These are phyloP conservation scores for Hibiscus mutabilis DNA, from an alignment of 345 rosid genomes.

Conservation along the genomic window DNA sequence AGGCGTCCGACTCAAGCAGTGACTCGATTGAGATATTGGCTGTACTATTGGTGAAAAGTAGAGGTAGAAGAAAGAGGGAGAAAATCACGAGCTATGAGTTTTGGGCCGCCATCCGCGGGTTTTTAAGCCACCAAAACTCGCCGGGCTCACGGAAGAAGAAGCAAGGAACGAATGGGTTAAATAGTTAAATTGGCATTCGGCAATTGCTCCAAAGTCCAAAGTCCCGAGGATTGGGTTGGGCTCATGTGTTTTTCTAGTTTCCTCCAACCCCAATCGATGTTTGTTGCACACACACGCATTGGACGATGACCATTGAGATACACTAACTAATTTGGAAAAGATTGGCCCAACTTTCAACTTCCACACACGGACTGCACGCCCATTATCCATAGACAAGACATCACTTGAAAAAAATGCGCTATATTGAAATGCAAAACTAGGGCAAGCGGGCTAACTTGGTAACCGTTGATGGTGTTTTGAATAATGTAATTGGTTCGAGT, in stretches of 20 bases:
- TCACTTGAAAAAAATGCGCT: no score
- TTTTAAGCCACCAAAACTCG: neutral
- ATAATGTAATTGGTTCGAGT: no score
- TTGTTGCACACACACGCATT: no score
- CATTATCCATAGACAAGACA: no score
- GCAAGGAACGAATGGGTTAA: neutral
- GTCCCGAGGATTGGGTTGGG: neutral
- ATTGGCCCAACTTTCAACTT: neutral
- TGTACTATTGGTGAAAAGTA: neutral
- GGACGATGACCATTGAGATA: neutral
- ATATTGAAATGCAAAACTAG: no score
- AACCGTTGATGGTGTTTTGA: no score
- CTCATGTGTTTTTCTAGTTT: no score
- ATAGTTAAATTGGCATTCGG: neutral
- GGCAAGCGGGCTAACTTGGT: no score
- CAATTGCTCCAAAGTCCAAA: neutral
- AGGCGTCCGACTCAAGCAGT: neutral
- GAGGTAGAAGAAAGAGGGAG: neutral
- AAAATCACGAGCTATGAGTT: conserved; percentile 6
- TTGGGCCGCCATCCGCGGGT: conserved; percentile 5
- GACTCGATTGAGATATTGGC: neutral
- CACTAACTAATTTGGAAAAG: neutral
- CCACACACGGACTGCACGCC: neutral
- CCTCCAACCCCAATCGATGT: no score
- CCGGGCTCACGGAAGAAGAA: no score